Evolutionary conservation across 345 rosid species (phyloP).

Genomic region (Aquilaria yunnanensis): DNA sequence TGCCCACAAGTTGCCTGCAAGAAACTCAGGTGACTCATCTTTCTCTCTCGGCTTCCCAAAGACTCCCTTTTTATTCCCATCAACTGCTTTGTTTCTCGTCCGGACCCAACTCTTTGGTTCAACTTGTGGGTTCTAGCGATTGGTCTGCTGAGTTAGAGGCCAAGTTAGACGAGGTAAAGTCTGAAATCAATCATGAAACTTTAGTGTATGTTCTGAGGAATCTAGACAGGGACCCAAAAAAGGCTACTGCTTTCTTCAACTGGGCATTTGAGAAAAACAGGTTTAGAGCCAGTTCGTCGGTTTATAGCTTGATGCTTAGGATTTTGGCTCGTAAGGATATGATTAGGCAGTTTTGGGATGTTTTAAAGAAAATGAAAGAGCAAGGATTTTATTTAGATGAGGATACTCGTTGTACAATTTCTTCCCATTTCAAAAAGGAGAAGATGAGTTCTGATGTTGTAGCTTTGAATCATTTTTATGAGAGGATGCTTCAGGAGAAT

Average conservation of each 20-base stretch:
- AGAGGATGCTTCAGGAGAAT: constrained; percentile 64
- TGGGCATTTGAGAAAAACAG: constrained; percentile 57
- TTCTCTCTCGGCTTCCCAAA: constrained; percentile 11
- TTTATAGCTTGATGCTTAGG: constrained; percentile 64
- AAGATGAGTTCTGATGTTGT: constrained; percentile 41
- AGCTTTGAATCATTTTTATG: constrained; percentile 58
- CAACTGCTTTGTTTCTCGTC: constrained; percentile 34
- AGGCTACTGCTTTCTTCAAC: constrained; percentile 52
- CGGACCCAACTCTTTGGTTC: constrained; percentile 35
- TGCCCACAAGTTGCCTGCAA: constrained; percentile 22
- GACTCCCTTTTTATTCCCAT: constrained; percentile 16
- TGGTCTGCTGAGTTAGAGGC: constrained; percentile 52
- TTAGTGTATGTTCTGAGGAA: constrained; percentile 60
- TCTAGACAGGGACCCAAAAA: constrained; percentile 46
- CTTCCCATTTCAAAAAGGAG: constrained; percentile 36
- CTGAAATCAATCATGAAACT: constrained; percentile 46
- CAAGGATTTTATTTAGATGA: constrained; percentile 62
- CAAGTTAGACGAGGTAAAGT: constrained; percentile 27
- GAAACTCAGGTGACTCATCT: constrained; percentile 38
- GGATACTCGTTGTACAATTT: constrained; percentile 50
- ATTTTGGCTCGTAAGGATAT: constrained; percentile 38
- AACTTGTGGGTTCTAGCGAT: constrained; percentile 31
- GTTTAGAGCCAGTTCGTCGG: constrained; percentile 53
- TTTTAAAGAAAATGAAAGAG: constrained; percentile 57
- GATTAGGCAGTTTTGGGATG: constrained; percentile 61